Conservation (phyloP, 2,329 filamentous ascomycete species). For the Nemania bipapillata region DNA sequence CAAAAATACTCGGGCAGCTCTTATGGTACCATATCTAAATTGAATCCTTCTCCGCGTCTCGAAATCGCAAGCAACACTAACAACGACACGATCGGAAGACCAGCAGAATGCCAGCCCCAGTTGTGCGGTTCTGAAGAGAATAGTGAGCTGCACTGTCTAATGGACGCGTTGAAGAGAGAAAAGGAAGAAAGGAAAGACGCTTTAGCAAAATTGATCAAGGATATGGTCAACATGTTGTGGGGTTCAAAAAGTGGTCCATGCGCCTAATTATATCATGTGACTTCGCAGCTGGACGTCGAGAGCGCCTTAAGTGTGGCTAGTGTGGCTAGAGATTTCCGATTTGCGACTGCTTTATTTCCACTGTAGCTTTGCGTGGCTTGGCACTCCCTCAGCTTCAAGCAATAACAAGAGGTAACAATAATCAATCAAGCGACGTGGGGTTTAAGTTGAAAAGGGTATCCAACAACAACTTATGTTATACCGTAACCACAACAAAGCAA, state of each 20-base stretch:
- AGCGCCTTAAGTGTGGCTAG: background rate
- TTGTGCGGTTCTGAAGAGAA: constrained; percentile 60
- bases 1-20: constrained; percentile 73
- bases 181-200: constrained; percentile 50
- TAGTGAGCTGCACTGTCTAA: constrained; percentile 88
- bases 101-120: constrained; percentile 75
- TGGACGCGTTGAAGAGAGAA: constrained; percentile 73
- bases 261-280: constrained; percentile 41
- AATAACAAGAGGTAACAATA: constrained; percentile 1
- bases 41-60: constrained; percentile 59
- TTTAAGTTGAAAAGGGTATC: constrained; percentile 30
- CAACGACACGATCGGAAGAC: constrained; percentile 62
- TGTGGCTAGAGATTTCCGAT: background rate
- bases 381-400: constrained; percentile 14
- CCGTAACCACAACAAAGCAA: constrained; percentile 24
- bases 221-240: constrained; percentile 36
- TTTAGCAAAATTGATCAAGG: constrained; percentile 36
- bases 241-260: constrained; percentile 28
- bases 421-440: constrained; percentile 40
- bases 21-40: constrained; percentile 69
- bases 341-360: background rate
- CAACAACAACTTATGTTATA: constrained; percentile 21
- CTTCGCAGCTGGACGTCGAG: too few species aligned
- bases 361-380: constrained; percentile 29
- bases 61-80: constrained; percentile 69